A percentile compares a stretch with the other conserved stretches of the same genome.
Conservation (phyloP, 2,329 filamentous ascomycete species). For the Onygena corvina region DNA sequence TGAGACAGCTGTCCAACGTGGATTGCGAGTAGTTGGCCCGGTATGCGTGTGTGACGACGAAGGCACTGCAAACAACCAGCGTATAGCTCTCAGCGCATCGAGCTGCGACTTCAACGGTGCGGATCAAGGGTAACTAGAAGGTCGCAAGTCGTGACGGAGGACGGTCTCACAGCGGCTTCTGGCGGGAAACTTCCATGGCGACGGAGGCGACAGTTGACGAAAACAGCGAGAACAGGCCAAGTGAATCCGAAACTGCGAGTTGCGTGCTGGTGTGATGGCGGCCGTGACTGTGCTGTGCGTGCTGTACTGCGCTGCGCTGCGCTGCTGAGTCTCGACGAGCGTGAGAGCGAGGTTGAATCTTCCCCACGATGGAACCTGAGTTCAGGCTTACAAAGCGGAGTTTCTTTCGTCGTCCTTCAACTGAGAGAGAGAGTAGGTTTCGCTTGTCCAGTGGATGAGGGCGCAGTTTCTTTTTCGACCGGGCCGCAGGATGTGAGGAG, state of each 20-base stretch:
- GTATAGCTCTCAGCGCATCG: no score
- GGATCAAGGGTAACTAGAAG: no score
- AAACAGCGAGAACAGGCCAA: not conserved
- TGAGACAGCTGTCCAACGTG: not conserved
- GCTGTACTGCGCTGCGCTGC: no score
- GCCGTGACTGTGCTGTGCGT: not conserved
- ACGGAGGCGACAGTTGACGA: no score
- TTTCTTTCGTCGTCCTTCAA: not conserved
- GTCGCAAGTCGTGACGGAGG: not conserved
- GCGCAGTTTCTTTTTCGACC: not conserved
- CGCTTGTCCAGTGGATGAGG: not conserved
- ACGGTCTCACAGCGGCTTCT: constrained; percentile 1
- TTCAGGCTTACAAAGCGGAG: constrained; percentile 5
- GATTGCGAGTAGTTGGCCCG: not conserved
- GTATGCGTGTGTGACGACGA: not conserved
- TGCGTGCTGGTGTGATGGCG: not conserved
- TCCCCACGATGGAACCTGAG: not conserved
- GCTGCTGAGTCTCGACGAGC: no score
- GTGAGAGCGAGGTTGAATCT: not conserved
- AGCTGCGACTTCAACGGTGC: no score
- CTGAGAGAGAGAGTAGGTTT: not conserved
- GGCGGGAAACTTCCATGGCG: constrained; percentile 1
- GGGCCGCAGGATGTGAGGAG: not conserved
- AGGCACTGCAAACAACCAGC: no score
- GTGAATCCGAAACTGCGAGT: not conserved